phyloP scores from a whole-genome alignment of 495 filamentous ascomycete species.

The Aspergillus nidulans region DNA sequence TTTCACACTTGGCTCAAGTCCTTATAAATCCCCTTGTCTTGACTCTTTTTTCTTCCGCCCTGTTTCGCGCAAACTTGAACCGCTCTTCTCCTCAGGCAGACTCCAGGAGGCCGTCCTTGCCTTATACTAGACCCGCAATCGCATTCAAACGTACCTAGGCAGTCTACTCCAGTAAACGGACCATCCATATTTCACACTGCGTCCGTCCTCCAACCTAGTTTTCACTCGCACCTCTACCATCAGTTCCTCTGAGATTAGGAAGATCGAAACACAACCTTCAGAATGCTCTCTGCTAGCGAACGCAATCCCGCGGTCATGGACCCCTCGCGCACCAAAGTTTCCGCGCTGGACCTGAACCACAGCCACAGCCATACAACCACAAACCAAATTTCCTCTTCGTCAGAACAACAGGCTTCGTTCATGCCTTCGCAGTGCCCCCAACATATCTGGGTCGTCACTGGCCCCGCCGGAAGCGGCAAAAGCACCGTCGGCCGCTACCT shows the following conservation, averaged over 20 bases:
- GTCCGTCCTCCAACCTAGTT: background rate
- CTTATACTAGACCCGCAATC: background rate
- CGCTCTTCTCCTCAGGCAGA: background rate
- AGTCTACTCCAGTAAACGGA: too few species aligned
- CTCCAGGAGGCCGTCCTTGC: background rate
- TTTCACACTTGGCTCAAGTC: background rate
- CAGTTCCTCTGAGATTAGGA: background rate
- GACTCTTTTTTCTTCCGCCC: background rate
- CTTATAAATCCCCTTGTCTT: background rate
- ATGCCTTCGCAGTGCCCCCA: constrained; percentile 40
- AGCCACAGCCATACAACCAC: constrained; percentile 14
- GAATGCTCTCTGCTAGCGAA: constrained; percentile 45
- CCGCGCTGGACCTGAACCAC: constrained; percentile 7
- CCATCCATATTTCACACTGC: background rate
- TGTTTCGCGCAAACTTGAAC: background rate
- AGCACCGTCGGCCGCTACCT: constrained; percentile 83
- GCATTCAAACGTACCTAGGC: background rate
- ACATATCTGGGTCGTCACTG: constrained; percentile 97
- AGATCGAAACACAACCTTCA: constrained; percentile 11
- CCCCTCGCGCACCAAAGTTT: constrained; percentile 21
- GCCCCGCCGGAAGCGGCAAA: constrained; percentile 95
- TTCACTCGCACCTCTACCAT: background rate
- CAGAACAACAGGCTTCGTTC: constrained; percentile 15
- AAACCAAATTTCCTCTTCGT: background rate
- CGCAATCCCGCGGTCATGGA: constrained; percentile 25